Base-by-base conservation (phyloP, 2,329 filamentous ascomycete genomes). In the Thelonectria olida region DNA sequence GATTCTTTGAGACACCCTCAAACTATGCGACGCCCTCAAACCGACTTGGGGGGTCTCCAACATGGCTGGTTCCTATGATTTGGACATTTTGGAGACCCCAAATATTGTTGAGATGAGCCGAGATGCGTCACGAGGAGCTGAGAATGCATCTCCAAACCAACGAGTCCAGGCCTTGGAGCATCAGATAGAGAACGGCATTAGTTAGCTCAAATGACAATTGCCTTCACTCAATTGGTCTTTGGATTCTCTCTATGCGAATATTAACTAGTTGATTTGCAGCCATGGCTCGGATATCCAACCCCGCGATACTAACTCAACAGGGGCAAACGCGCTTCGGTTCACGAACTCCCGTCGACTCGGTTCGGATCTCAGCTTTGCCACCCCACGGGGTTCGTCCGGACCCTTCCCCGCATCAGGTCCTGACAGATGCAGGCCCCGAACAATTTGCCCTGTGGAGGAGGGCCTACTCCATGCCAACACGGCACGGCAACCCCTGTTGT, bases 351-450 rank as follows among this genome's bases (percentile, higher is more conserved):
- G 15, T 17, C 27, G 53, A 55, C 42, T 55, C 53, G 53, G 53
- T 55, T 55, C 53, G 53, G 53, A 49, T 55, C 53, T 55, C 20
- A 31, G 28, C 4, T n/a, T 31, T 10, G 36, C 34, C 39, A 55
- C 53, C 53, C 42, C 42, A 55, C 34, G 53, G 53, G 53, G 44
- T 41, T 54, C 41, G 31, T 31, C 23, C 31, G 28, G n/a, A n/a
- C n/a, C n/a, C 41, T 54, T 38, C 53, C 53, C 53, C 53, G 53
- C 53, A 49, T 25, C 28, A n/a, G n/a, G n/a, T 25, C 44, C 20
- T 48, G 53, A n/a, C 12, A 17, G 20, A n/a, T n/a, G n/a, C n/a
- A n/a, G 47, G 53, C 53, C 23, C 53, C 53, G 44, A 55, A 22
- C 15, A 20, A 10, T n/a, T 17, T 22, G 31, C 19, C 34, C 12